Evolutionary conservation across 306 rosid genomes (phyloP), one percentile per base, ranked within the genome.

Genomic region (Hippophae gyantsensis): DNA sequence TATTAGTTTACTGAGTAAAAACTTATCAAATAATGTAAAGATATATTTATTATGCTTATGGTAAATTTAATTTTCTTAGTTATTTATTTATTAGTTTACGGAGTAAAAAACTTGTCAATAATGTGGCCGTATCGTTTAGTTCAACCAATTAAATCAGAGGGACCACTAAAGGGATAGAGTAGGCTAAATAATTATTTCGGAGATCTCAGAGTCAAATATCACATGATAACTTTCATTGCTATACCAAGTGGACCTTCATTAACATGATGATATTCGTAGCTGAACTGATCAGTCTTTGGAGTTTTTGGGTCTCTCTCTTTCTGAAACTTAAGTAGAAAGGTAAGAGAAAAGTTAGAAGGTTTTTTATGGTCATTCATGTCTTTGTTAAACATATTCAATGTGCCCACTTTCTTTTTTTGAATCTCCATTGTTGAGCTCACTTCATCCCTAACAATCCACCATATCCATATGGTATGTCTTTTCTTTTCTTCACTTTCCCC

Each of bases 201-300:
- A 60, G 69, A 73, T 60, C 6, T 59, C 2, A 5, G 8, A 32
- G 0, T 0, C 38, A 32, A 32, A 58, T 41, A 52, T 78, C 85
- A 72, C 87, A 69, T 76, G 84, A 53, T 41, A 23, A 4, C 69
- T 67, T 63, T 71, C 74, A 25, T 51, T 69, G 43, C 68, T 54
- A 68, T 62, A 42, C 14, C 40, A 73, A 49, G 83, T 78, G 89
- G 84, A 41, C 79, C 86, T 67, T 62, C 55, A 50, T 54, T 59
- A 50, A n/a, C 66, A 25, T 59, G 62, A 64, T 55, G 13, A 66
- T 44, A 26, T 14, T 60, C 60, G 13, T 18, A 44, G 73, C 71
- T 60, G 52, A 75, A 61, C 75, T 52, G 45, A n/a, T 43, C 70
- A 61, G 25, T 13, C 13, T 43, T 60, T 13, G n/a, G 53, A 6